Conservation (phyloP, 805 yeast species). For the Kazachstania bromeliacearum region DNA sequence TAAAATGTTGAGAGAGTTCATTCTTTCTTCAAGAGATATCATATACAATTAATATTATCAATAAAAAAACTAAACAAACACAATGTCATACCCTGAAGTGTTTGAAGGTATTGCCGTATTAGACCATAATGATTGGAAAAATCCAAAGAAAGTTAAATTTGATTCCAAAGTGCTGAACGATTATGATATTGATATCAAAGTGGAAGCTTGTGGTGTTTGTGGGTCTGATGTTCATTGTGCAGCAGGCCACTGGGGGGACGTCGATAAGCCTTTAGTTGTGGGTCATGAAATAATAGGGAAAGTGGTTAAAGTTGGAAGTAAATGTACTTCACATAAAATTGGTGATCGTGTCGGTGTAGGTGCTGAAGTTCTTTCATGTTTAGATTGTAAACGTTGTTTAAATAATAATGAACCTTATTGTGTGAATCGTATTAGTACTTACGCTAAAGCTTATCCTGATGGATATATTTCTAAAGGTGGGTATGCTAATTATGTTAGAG, state of each 20-base stretch:
- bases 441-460: slow-evolving; percentile 34
- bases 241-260: slow-evolving; percentile 17
- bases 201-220: slow-evolving; percentile 57
- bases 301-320: slow-evolving; percentile 51
- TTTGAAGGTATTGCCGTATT: slow-evolving; percentile 53
- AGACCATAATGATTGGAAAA: slow-evolving; percentile 43
- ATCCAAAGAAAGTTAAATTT: slow-evolving; percentile 43
- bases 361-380: slow-evolving; percentile 56
- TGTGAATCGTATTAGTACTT: slow-evolving; percentile 35
- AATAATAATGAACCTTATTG: slow-evolving; percentile 51
- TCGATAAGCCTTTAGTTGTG: slow-evolving; percentile 34
- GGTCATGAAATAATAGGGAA: slow-evolving; percentile 63
- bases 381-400: slow-evolving; percentile 53
- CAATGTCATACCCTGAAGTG: slow-evolving; percentile 26
- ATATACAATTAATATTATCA: too few relatives aligned
- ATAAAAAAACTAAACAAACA: background rate
- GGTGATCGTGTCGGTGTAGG: slow-evolving; percentile 82
- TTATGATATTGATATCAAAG: slow-evolving; percentile 46
- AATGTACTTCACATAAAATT: slow-evolving; percentile 39
- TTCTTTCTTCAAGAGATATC: too few relatives aligned
- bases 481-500: slow-evolving; percentile 54
- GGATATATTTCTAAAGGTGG: slow-evolving; percentile 54
- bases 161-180: slow-evolving; percentile 39
- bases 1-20: too few relatives aligned
- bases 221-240: slow-evolving; percentile 43